phyloP scores from a whole-genome alignment of 768 basidiomycete species.

The Suillus plorans region DNA sequence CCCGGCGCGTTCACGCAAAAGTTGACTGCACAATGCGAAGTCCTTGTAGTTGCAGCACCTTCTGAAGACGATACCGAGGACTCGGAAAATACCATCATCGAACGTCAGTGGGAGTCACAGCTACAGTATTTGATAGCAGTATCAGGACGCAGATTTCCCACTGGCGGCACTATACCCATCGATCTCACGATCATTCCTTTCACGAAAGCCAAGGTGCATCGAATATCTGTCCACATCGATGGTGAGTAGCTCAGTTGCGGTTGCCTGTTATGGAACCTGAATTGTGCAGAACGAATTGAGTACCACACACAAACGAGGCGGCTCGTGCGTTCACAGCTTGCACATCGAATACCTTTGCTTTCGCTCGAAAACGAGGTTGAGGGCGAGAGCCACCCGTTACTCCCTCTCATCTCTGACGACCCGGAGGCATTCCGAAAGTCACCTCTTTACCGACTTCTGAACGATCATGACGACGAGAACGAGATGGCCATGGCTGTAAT shows the following conservation, averaged over 20 bases:
- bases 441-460: conserved; percentile 56
- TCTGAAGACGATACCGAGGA: conserved; percentile 82
- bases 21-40: conserved; percentile 66
- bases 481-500: conserved; percentile 60
- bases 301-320: conserved; percentile 73
- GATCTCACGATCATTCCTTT: conserved; percentile 83
- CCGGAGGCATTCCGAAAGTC: conserved; percentile 61
- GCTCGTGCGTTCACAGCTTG: conserved; percentile 67
- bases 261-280: neutral
- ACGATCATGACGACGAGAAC: conserved; percentile 49
- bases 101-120: conserved; percentile 90
- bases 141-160: conserved; percentile 79
- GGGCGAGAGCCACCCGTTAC: conserved; percentile 56
- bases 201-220: conserved; percentile 81
- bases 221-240: conserved; percentile 73
- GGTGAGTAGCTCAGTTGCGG: conserved; percentile 43
- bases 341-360: conserved; percentile 60
- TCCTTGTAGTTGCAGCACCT: conserved; percentile 75
- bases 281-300: conserved; percentile 66
- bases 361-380: conserved; percentile 52
- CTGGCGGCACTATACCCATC: conserved; percentile 81
- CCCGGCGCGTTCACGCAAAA: conserved; percentile 85
- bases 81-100: conserved; percentile 75
- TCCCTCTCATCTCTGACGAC: conserved; percentile 77
- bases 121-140: conserved; percentile 79